Evolutionary conservation across 768 basidiomycete species (phyloP).

Genomic region (Leccinum rimulosum): DNA sequence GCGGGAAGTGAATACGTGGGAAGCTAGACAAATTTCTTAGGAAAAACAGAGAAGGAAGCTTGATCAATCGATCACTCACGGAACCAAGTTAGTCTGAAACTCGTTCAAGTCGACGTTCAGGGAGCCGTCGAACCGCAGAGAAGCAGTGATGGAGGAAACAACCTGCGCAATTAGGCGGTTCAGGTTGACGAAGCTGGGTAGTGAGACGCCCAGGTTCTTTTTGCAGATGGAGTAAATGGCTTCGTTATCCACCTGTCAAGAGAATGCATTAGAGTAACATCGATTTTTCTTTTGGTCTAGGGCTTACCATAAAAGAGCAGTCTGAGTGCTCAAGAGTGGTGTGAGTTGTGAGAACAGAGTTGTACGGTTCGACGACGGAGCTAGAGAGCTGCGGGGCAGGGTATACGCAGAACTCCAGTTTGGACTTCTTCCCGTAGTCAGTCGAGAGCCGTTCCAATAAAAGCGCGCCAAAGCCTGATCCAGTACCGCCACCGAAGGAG

Average conservation of each 20-base stretch:
- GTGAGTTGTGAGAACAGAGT: conserved; percentile 96
- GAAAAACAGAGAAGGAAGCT: not conserved
- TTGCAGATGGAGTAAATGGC: conserved; percentile 99
- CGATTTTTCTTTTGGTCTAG: not conserved
- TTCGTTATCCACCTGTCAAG: conserved; percentile 87
- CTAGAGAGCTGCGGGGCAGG: conserved; percentile 92
- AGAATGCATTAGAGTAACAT: conserved; percentile 8
- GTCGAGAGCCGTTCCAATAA: conserved; percentile 95
- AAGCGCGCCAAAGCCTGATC: conserved; percentile 98
- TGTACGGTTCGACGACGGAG: conserved; percentile 99
- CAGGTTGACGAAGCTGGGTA: conserved; percentile 89
- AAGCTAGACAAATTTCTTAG: conserved; percentile 49
- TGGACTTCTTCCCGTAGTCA: conserved; percentile 99
- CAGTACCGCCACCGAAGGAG: conserved; percentile 99
- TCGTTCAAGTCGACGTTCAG: conserved; percentile 97
- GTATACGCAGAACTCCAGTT: conserved; percentile 98
- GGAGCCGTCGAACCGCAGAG: conserved; percentile 94
- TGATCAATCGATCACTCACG: conserved; percentile 54
- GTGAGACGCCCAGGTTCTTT: conserved; percentile 80
- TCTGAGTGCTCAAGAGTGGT: conserved; percentile 99
- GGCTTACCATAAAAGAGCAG: conserved; percentile 94
- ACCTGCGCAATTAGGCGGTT: conserved; percentile 98
- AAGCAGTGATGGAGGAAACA: conserved; percentile 96
- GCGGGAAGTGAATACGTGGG: conserved; percentile 98
- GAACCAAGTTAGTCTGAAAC: conserved; percentile 98